These are phyloP conservation scores for Luffa aegyptiaca DNA, from an alignment of 306 rosid genomes.

Conservation along the genomic window DNA sequence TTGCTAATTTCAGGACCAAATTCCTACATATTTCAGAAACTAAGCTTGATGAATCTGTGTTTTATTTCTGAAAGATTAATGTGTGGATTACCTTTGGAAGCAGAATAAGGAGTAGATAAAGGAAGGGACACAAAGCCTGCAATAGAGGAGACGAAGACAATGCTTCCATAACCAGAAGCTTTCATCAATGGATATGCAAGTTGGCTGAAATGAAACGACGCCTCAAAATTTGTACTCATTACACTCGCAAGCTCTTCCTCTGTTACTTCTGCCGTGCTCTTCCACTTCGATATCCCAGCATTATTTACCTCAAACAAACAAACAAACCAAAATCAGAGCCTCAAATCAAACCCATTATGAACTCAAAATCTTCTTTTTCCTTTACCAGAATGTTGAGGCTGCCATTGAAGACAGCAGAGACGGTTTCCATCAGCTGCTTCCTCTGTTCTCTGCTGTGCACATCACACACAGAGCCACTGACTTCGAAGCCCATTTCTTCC, in stretches of 20 bases:
- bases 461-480: constrained; percentile 38
- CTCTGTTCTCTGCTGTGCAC: constrained; percentile 16
- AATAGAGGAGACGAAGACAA: constrained; percentile 32
- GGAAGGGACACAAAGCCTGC: constrained; percentile 33
- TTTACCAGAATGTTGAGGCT: constrained; percentile 42
- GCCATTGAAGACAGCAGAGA: constrained; percentile 26
- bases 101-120: constrained; percentile 18
- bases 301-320: background rate
- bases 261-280: background rate
- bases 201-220: constrained; percentile 29
- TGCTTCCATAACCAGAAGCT: constrained; percentile 32
- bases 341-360: background rate
- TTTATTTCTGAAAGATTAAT: background rate
- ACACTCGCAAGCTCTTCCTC: constrained; percentile 16
- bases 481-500: constrained; percentile 28
- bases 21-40: no score
- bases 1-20: no score
- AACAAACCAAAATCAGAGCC: background rate
- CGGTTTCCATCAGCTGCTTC: constrained; percentile 23
- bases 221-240: constrained; percentile 27
- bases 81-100: constrained; percentile 38
- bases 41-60: no score
- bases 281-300: background rate
- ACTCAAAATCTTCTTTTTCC: background rate
- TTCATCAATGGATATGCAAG: constrained; percentile 36